Base-by-base conservation (phyloP, 768 basidiomycete species). In the Boletus edulis region DNA sequence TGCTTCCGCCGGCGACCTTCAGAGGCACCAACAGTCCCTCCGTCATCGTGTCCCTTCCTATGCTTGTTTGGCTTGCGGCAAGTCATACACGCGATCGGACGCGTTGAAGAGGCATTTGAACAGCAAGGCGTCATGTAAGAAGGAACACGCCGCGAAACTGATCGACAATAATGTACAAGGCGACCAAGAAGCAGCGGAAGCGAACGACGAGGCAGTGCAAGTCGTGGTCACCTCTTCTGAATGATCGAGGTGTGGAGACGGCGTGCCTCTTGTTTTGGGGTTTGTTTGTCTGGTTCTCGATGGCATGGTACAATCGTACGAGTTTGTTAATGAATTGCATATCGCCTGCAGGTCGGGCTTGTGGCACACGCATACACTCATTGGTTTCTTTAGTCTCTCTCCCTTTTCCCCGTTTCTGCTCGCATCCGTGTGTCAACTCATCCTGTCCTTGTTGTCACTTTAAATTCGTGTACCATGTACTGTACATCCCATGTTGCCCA, bases 51-150 rank as follows among this genome's bases (percentile, higher is more conserved):
- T 41, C 3, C 69, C 71, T 6, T 58, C 63, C 5, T 54, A 60
- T 47, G 8, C 5, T 24, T 72, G 69, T 41, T 35, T 61, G 46
- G 63, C 60, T 11, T 70, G 69, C 20, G 46, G 56, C 41, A 65
- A 67, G 57, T 56, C 59, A 5, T 71, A 69, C 54, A 69, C 71
- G 40, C 65, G 69, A 34, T 15, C 53, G 11, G 71, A 71, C 58
- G 71, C 65, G 8, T 55, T 72, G 55, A 71, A 72, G 65, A 61
- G 69, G 59, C 69, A 71, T 49, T 63, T 71, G 15, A 69, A 62
- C 47, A 58, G 55, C 56, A 69, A 67, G 58, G 61, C 51, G 1
- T 47, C 53, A 29, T 72, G 69, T 57, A 71, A 64, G 59, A 62
- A 22, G 48, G 44, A n/a, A 12, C 69, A 69, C 32, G 50, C 48